phyloP scores from a whole-genome alignment of 495 filamentous ascomycete species.

The Chaetomium cochliodes region DNA sequence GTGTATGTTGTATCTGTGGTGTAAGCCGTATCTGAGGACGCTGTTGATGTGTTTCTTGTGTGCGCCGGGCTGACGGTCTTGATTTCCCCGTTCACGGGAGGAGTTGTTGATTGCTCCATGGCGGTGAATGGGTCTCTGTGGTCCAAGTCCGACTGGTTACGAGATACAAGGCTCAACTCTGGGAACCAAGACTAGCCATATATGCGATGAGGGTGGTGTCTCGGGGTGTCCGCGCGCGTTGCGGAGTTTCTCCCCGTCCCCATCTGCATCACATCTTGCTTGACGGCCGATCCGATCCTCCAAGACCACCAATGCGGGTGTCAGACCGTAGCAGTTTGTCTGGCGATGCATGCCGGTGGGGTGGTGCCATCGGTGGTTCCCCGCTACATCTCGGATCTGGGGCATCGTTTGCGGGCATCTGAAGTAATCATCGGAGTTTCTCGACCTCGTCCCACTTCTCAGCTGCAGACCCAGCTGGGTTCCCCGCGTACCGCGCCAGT shows the following conservation, averaged over 20 bases:
- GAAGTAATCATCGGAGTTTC: background rate
- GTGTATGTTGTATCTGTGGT: background rate
- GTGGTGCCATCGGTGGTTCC: background rate
- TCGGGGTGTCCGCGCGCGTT: too few relatives aligned
- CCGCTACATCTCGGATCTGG: background rate
- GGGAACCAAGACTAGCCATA: background rate
- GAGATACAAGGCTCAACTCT: background rate
- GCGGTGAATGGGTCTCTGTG: background rate
- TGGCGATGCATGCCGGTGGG: background rate
- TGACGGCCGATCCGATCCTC: background rate
- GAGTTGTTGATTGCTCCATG: slow-evolving; percentile 1
- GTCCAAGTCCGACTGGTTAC: background rate
- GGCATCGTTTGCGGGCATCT: background rate
- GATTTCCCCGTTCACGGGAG: background rate
- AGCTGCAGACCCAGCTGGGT: background rate
- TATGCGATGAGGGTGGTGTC: slow-evolving; percentile 2
- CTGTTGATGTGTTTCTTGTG: slow-evolving; percentile 6
- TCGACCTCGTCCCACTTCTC: background rate
- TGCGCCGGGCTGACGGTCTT: background rate
- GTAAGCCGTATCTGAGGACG: slow-evolving; percentile 9
- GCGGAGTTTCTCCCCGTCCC: slow-evolving; percentile 5
- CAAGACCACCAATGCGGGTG: background rate
- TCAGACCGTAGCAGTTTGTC: background rate
- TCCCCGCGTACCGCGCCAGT: background rate
- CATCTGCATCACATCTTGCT: background rate